A percentile compares a stretch with the other conserved stretches of the same genome.
phyloP scores from a whole-genome alignment of 2,329 filamentous ascomycete genomes.

The Achaetomium macrosporum region DNA sequence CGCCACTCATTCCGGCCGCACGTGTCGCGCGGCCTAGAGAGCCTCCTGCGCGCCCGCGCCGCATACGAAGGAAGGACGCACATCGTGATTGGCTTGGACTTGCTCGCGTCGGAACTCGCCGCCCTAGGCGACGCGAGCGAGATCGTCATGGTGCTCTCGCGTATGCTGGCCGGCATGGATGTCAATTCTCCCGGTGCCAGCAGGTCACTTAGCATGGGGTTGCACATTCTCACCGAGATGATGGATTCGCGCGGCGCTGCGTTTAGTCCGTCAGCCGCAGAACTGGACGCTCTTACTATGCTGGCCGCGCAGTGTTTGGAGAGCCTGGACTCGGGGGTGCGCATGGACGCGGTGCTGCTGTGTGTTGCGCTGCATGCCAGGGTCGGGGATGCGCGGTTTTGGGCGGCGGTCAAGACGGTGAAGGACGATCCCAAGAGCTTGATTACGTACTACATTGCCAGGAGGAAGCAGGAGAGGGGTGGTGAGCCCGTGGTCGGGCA shows the following conservation, averaged over 20 bases:
- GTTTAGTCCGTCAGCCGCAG: conserved; percentile 45
- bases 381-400: conserved; percentile 58
- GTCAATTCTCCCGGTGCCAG: conserved; percentile 27
- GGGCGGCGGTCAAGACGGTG: conserved; percentile 58
- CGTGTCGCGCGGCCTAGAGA: conserved; percentile 61
- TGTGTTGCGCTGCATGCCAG: conserved; percentile 64
- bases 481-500: not conserved
- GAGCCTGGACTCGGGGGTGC: conserved; percentile 55
- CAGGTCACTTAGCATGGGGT: conserved; percentile 52
- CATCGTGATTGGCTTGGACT: conserved; percentile 68
- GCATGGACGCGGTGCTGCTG: conserved; percentile 74
- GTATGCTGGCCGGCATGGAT: conserved; percentile 42
- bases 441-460: conserved; percentile 76
- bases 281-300: conserved; percentile 46
- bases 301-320: conserved; percentile 54
- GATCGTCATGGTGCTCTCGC: conserved; percentile 49
- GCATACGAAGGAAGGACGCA: conserved; percentile 64
- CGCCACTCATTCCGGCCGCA: conserved; percentile 61
- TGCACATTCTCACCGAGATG: conserved; percentile 57
- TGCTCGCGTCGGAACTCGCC: conserved; percentile 67
- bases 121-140: conserved; percentile 58
- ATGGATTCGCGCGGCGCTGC: conserved; percentile 42
- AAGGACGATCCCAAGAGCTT: conserved; percentile 69
- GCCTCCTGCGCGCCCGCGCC: conserved; percentile 59
- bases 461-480: conserved; percentile 52